These are phyloP conservation scores for Phaeomoniella chlamydospora DNA, from an alignment of 2,329 filamentous ascomycete species.

Conservation along the genomic window DNA sequence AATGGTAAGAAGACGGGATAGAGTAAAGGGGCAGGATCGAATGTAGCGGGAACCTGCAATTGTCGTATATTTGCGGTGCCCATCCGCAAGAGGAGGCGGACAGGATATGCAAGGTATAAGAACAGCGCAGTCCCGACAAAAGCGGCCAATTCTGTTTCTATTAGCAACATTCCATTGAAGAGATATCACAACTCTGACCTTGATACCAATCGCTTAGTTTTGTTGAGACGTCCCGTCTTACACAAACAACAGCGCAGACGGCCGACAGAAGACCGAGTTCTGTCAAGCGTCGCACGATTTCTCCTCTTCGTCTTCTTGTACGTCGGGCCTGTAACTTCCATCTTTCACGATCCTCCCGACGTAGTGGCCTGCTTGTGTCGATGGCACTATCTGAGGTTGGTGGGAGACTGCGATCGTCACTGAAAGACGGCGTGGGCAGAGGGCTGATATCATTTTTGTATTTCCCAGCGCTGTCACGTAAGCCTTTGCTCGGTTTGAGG, in stretches of 20 bases:
- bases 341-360: neutral
- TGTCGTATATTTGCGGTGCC: no score
- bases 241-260: conserved; percentile 29
- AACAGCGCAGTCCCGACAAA: conserved; percentile 6
- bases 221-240: conserved; percentile 1
- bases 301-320: conserved; percentile 20
- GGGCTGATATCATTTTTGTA: conserved; percentile 11
- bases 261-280: conserved; percentile 40
- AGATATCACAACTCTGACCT: conserved; percentile 1
- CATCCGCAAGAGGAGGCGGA: conserved; percentile 3
- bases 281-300: conserved; percentile 31
- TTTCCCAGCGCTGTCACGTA: conserved; percentile 33
- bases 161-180: conserved; percentile 3
- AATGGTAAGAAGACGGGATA: conserved; percentile 70
- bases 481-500: conserved; percentile 59
- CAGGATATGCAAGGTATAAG: conserved; percentile 9
- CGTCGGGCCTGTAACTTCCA: no score
- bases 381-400: conserved; percentile 14
- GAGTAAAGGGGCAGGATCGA: conserved; percentile 82
- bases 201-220: neutral
- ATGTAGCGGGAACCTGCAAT: conserved; percentile 56
- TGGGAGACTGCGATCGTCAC: conserved; percentile 6
- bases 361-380: conserved; percentile 2
- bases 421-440: conserved; percentile 10
- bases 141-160: conserved; percentile 3